phyloP scores from a whole-genome alignment of 2,329 filamentous ascomycete species.

The Aspergillus sp. region DNA sequence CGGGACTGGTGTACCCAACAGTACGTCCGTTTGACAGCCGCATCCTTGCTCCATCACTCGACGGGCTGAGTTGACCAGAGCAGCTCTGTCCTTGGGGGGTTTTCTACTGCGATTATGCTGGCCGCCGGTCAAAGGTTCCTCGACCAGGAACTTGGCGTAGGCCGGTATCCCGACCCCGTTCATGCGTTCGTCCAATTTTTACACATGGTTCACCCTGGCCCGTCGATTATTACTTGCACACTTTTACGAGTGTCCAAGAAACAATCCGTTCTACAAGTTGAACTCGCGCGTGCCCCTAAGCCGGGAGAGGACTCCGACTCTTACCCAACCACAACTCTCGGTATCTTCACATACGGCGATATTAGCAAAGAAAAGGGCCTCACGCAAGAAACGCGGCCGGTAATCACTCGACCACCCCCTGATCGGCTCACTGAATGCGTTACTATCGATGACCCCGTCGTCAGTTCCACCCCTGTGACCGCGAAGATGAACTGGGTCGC shows the following conservation, averaged over 20 bases:
- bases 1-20: conserved; percentile 27
- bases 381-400: conserved; percentile 10
- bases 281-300: conserved; percentile 2
- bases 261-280: conserved; percentile 24
- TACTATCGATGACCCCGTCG: conserved; percentile 24
- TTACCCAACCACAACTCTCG: conserved; percentile 6
- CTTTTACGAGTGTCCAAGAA: conserved; percentile 19
- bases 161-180: conserved; percentile 21
- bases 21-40: conserved; percentile 16
- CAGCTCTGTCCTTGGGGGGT: conserved; percentile 27
- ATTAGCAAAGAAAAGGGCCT: conserved; percentile 22
- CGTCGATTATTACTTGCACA: conserved; percentile 19
- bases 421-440: conserved; percentile 22
- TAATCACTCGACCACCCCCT: conserved; percentile 8
- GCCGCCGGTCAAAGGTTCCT: conserved; percentile 20
- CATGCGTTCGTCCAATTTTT: conserved; percentile 27
- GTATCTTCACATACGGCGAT: conserved; percentile 21
- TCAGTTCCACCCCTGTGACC: conserved; percentile 26
- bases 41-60: not conserved
- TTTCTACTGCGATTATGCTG: conserved; percentile 22
- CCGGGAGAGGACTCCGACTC: not conserved
- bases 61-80: conserved; percentile 13
- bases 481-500: conserved; percentile 25
- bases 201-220: conserved; percentile 20
- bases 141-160: conserved; percentile 12